Base-by-base conservation (phyloP, 1,284 basidiomycete genomes). In the Wallemia ichthyophaga region DNA sequence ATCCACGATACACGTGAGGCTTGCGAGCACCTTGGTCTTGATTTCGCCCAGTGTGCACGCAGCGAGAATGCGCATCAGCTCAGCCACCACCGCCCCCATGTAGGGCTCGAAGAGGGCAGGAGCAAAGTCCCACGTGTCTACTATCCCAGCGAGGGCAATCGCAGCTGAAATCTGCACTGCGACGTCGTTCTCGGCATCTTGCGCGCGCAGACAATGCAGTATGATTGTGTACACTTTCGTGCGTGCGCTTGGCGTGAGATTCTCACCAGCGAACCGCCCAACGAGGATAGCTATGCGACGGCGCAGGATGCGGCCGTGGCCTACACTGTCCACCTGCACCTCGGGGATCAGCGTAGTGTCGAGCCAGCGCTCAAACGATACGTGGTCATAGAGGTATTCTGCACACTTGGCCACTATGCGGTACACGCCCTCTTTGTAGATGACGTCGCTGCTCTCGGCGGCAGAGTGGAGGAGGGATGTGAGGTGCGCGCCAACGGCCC, bases 241-340 rank as follows among this genome's bases (percentile, higher is more conserved):
- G 2, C 81, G 77, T 62, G 79, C 79, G 1, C 80, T 74, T 21
- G 74, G 71, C 27, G 73, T 71, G 61, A 77, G 79, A 62, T 77
- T 75, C 59, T 84, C 80, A 2, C 75, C 73, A 25, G 85, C 75
- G 80, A 83, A 86, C 73, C 82, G 83, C 15, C 86, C 86, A 54
- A 92, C 76, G 3, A 89, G 70, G 85, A 86, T 89, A 0, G 85
- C 86, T 62, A 91, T 82, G 53, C 87, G 78, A 23, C 86, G 78
- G 69, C 91, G 88, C 61, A 91, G 76, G 57, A 91, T 17, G 31
- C 56, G 17, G 7, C n/a, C n/a, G n/a, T 21, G 56, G 17, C 26
- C 21, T 23, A 25, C 21, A 56, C 58, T 7, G 56, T 15, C 7
- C 19, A 27, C n/a, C n/a, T 56, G 55, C 7, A 56, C 55, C 25